These are phyloP conservation scores for Melampsora americana DNA, from an alignment of 1,284 basidiomycete species.

Conservation along the genomic window DNA sequence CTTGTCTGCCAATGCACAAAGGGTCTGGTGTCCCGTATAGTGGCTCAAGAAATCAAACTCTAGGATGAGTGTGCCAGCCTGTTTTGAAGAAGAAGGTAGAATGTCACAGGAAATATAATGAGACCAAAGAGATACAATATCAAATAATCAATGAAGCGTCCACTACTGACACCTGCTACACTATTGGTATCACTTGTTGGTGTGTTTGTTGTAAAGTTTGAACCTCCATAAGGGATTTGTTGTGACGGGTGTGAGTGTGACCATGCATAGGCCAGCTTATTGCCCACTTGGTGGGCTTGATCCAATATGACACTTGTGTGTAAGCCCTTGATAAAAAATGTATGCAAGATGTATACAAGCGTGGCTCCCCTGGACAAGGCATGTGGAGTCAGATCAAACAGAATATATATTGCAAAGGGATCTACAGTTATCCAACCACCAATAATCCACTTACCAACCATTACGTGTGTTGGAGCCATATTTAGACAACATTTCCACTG, in stretches of 20 bases:
- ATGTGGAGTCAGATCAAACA: not conserved
- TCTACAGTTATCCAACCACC: no score
- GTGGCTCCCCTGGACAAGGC: constrained; percentile 16
- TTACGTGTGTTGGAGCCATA: constrained; percentile 29
- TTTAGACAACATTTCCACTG: constrained; percentile 25
- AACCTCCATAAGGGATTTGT: constrained; percentile 20
- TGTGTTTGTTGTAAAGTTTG: constrained; percentile 23
- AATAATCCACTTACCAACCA: constrained; percentile 25
- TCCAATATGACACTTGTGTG: constrained; percentile 11
- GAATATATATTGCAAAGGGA: no score
- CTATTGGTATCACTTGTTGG: not conserved
- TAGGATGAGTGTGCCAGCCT: constrained; percentile 39
- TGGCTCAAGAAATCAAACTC: constrained; percentile 39
- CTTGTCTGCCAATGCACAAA: constrained; percentile 21
- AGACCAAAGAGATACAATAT: no score
- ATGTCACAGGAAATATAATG: no score
- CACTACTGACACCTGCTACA: not conserved
- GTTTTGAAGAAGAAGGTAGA: not conserved
- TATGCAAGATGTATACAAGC: constrained; percentile 30
- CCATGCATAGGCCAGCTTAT: constrained; percentile 23
- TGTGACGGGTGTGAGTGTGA: constrained; percentile 18
- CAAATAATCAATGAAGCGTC: not conserved
- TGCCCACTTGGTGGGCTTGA: constrained; percentile 17
- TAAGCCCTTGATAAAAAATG: constrained; percentile 34
- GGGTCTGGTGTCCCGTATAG: constrained; percentile 28